Percentiles rank a stretch among this genome's conserved stretches.
Evolutionary conservation across 371 early-diverging fungal species (phyloP).

Genomic region (Mortierella sp.): DNA sequence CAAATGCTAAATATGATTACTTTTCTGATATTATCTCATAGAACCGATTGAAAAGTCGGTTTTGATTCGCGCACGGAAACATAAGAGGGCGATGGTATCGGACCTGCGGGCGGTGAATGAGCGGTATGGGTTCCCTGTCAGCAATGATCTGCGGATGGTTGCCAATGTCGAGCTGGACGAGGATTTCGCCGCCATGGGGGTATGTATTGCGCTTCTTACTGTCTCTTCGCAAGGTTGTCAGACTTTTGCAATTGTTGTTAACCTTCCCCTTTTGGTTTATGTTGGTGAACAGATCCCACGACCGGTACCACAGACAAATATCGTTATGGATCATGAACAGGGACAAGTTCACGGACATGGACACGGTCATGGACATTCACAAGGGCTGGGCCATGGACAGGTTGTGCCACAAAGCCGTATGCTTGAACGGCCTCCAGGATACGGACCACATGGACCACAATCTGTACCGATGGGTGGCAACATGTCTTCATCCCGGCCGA

Average conservation of each 20-base stretch:
- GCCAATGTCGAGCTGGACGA: conserved; percentile 61
- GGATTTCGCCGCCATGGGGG: conserved; percentile 63
- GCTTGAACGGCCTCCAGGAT: not conserved
- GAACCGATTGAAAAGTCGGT: conserved; percentile 38
- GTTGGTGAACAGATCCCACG: not conserved
- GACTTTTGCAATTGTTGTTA: not conserved
- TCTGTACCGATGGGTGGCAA: not conserved
- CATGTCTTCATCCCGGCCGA: conserved; percentile 14
- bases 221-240: too few species aligned
- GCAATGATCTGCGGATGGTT: conserved; percentile 59
- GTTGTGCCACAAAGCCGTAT: conserved; percentile 5
- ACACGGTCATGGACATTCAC: not conserved
- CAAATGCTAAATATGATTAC: not conserved
- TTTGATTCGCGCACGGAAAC: conserved; percentile 59
- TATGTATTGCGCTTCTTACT: conserved; percentile 33
- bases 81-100: conserved; percentile 53
- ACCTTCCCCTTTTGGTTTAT: not conserved
- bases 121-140: conserved; percentile 63
- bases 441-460: not conserved
- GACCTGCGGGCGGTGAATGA: conserved; percentile 63
- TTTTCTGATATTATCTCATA: not conserved
- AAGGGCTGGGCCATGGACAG: not conserved
- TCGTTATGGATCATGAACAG: not conserved
- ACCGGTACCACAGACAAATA: conserved; percentile 12
- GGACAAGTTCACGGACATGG: not conserved